Evolutionary conservation across 768 basidiomycete species (phyloP), one percentile per base, ranked within the genome.

Genomic region (Agrocybe chaxingu): DNA sequence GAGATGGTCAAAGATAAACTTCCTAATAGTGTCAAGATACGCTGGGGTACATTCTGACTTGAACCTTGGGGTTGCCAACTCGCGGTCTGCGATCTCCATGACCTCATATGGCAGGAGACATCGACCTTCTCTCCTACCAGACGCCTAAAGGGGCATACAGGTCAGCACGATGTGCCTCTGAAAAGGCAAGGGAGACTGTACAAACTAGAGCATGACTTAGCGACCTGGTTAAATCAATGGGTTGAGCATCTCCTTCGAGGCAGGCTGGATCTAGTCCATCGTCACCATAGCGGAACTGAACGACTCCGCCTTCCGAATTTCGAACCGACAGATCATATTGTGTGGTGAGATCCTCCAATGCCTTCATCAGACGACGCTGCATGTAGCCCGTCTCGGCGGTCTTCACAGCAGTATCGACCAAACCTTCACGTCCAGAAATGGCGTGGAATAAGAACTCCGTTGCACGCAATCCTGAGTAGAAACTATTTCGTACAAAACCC

Each of bases 361-460:
- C 96, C 66, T 99, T 99, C 97, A 99, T 98, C 54, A 99, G 69
- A 50, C 97, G 90, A 44, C 97, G 84, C 63, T 96, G 93, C 96
- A 99, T 99, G 72, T 99, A 99, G 37, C 97, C 97, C 1, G 97
- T 99, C 69, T 99, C 97, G 10, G 97, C 97, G 0, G 97, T 99
- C 72, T 99, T 99, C 70, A 99, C 97, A 19, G 97, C 97, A 0
- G 97, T 99, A 71, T 99, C 97, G 62, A 99, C 96, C 46, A 99
- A 71, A 70, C 97, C 97, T 72, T 98, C 97, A 61, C 97, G 87
- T 51, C 97, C 97, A 10, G 95, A 97, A 58, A 99, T 98, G 48
- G 97, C 97, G 70, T 99, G 97, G 76, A 98, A 98, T 47, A 99
- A 66, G 73, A 99, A 99, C 63, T 99, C 97, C 12, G 95, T 95